These are phyloP conservation scores for Celoporthe dispersa DNA, from an alignment of 2,329 filamentous ascomycete species.

Conservation along the genomic window DNA sequence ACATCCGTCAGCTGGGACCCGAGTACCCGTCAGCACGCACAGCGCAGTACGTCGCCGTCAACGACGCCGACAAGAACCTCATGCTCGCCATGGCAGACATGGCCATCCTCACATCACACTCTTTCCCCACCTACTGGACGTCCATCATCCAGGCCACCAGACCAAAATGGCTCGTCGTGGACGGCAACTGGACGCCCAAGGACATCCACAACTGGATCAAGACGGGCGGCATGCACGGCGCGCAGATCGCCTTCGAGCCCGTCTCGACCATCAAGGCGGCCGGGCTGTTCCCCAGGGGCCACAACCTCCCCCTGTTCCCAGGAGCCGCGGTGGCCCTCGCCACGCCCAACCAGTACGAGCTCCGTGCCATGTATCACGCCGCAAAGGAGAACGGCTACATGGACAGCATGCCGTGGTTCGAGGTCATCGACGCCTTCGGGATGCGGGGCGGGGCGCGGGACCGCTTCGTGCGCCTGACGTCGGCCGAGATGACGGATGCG, in stretches of 20 bases:
- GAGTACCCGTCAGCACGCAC: conserved; percentile 64
- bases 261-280: conserved; percentile 82
- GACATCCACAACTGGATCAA: conserved; percentile 71
- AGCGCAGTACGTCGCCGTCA: conserved; percentile 90
- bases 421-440: conserved; percentile 76
- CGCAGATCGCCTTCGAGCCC: conserved; percentile 80
- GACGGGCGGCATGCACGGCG: conserved; percentile 59
- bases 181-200: conserved; percentile 79
- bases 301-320: conserved; percentile 59
- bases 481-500: conserved; percentile 69
- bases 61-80: conserved; percentile 80
- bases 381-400: conserved; percentile 71
- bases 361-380: conserved; percentile 75
- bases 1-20: conserved; percentile 61
- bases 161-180: conserved; percentile 81
- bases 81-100: conserved; percentile 97
- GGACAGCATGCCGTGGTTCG: conserved; percentile 74
- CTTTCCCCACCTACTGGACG: conserved; percentile 62
- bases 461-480: conserved; percentile 71
- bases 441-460: conserved; percentile 75
- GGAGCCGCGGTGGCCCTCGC: conserved; percentile 70
- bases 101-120: conserved; percentile 72
- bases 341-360: conserved; percentile 83
- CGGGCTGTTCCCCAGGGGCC: conserved; percentile 62
- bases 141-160: conserved; percentile 58